phyloP scores from a whole-genome alignment of 345 rosid genomes.

The Psidium friedrichsthalianum region DNA sequence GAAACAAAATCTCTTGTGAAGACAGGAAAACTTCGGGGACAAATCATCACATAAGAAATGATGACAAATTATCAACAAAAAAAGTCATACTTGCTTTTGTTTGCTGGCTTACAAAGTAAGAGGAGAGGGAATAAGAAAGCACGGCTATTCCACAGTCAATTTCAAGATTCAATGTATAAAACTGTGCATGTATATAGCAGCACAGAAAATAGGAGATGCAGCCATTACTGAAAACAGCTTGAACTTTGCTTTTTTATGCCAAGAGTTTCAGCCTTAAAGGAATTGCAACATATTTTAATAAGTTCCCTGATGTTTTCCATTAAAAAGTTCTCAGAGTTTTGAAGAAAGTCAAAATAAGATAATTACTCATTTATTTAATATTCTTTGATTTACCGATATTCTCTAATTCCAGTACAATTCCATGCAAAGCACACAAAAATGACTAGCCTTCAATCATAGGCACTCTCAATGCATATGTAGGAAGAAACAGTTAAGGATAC shows the following conservation, averaged over 20 bases:
- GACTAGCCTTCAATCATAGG: neutral
- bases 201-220: neutral
- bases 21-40: neutral
- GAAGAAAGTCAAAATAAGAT: neutral
- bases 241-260: neutral
- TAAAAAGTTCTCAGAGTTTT: neutral
- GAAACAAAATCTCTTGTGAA: neutral
- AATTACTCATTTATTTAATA: neutral
- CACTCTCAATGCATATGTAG: neutral
- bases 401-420: neutral
- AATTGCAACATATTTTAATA: neutral
- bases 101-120: neutral
- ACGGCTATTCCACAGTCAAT: neutral
- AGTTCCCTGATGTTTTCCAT: neutral
- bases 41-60: neutral
- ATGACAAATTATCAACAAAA: neutral
- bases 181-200: neutral
- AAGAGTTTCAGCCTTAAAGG: neutral
- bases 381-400: neutral
- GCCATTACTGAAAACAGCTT: neutral
- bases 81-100: neutral
- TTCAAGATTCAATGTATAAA: neutral
- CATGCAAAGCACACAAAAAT: neutral
- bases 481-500: constrained; percentile 44
- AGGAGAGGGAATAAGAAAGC: neutral